Evolutionary conservation across 2,329 filamentous ascomycete species (phyloP).

Genomic region (Trichothecium roseum): DNA sequence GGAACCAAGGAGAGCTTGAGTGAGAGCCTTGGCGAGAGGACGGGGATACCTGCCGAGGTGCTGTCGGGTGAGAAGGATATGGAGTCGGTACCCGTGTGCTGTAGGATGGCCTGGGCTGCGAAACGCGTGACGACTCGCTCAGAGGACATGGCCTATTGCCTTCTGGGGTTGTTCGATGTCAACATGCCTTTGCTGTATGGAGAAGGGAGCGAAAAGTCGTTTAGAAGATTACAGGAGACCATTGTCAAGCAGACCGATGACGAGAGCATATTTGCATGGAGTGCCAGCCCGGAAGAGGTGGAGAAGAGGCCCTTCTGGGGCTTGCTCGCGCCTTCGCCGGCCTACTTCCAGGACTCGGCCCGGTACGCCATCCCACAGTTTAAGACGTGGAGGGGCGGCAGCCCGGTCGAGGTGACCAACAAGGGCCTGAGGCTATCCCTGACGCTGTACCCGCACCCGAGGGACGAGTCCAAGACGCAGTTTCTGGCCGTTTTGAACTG

Average conservation of each 20-base stretch:
- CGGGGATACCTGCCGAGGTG: slow-evolving; percentile 2
- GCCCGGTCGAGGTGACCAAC: no score
- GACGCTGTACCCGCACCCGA: no score
- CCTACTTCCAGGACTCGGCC: no score
- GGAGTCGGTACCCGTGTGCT: slow-evolving; percentile 6
- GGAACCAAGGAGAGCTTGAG: slow-evolving; percentile 11
- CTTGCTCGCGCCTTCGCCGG: no score
- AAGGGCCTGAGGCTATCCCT: no score
- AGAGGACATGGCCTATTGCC: slow-evolving; percentile 18
- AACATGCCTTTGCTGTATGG: slow-evolving; percentile 21
- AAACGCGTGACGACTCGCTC: slow-evolving; percentile 11
- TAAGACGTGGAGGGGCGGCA: no score
- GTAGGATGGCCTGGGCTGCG: slow-evolving; percentile 19
- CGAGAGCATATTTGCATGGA: slow-evolving; percentile 16
- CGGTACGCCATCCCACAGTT: no score
- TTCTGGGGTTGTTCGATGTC: slow-evolving; percentile 18
- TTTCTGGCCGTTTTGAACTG: no score
- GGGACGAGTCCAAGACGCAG: no score
- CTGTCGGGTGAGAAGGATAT: neutral
- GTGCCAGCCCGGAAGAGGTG: no score
- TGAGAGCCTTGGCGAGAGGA: slow-evolving; percentile 5
- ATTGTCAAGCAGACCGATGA: slow-evolving; percentile 17
- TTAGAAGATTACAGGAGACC: slow-evolving; percentile 17
- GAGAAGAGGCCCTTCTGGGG: no score
- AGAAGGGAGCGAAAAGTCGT: slow-evolving; percentile 15